Evolutionary conservation across 202 grass and related monocot species (phyloP), one percentile per base, ranked within the genome.

Genomic region (Hordeum pubiflorum): DNA sequence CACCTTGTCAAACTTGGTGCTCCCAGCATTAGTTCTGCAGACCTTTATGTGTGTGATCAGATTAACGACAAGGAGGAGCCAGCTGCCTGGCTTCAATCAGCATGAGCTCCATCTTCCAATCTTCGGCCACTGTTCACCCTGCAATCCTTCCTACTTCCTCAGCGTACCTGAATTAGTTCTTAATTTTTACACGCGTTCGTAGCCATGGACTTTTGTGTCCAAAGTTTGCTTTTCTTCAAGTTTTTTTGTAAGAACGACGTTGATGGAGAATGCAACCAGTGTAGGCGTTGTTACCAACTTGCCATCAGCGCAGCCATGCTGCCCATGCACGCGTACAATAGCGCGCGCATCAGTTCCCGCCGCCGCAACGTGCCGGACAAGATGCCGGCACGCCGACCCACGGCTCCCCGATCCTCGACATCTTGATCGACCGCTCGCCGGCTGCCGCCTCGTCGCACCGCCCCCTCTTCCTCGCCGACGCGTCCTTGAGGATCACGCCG

Each of bases 401-500:
- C 3, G 83, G 86, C 58, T 76, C 86, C 21, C 84, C 65, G 15
- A 80, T 74, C 72, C 87, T 83, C 63, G 58, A 64, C 84, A 90
- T 88, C 75, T 96, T 99, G 74, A 91, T 79, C 33, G 90, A 72
- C 46, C 90, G 78, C 50, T 95, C 83, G 32, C 78, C 80, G 32
- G 87, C 89, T 6, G 64, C 66, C 9, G 66, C 69, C 62, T 87
- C 86, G 64, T 94, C 89, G 69, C 89, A 85, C 40, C 89, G 40
- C 4, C 40, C 74, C 33, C 82, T 64, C 87, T 88, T 91, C 79
- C 78, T 77, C 41, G 87, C 72, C 57, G 85, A 71, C 40, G 68
- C 61, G 38, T 84, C 68, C 60, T 82, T 80, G 65, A 99, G 69
- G 43, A 86, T 44, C 6, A 88, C 88, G 15, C 96, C 96, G 46